Conservation (phyloP, 148 eudicot species). For the Dianthus caryophyllus region DNA sequence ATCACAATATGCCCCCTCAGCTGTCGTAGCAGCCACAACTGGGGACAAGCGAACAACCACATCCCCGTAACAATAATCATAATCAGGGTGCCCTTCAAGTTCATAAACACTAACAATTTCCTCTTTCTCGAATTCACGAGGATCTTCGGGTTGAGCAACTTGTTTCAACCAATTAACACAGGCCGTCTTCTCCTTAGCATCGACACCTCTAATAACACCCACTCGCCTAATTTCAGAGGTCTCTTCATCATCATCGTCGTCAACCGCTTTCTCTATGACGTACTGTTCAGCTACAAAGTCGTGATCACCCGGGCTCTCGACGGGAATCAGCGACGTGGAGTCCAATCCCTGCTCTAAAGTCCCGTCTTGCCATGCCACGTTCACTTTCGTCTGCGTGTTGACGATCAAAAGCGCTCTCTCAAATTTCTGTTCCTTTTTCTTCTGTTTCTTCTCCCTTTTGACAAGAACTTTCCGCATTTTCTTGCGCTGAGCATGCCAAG, state of each 20-base stretch:
- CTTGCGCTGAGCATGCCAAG: constrained; percentile 77
- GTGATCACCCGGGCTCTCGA: constrained; percentile 95
- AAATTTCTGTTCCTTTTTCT: constrained; percentile 75
- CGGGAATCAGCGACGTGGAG: constrained; percentile 68
- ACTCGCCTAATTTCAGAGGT: constrained; percentile 61
- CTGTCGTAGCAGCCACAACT: constrained; percentile 40
- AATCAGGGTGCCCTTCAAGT: constrained; percentile 94
- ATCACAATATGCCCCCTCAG: constrained; percentile 26
- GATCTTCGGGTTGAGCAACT: constrained; percentile 79
- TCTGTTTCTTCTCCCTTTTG: constrained; percentile 68
- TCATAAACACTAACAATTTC: constrained; percentile 97
- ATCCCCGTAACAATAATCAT: constrained; percentile 96
- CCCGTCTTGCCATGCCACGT: constrained; percentile 99
- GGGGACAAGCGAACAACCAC: constrained; percentile 89
- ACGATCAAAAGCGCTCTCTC: constrained; percentile 77
- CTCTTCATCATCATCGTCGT: constrained; percentile 57
- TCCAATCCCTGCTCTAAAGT: constrained; percentile 41
- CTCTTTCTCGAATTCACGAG: constrained; percentile 76
- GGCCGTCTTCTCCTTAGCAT: constrained; percentile 92
- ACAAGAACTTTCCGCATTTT: constrained; percentile 76
- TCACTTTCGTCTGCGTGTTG: constrained; percentile 62
- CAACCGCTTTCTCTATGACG: constrained; percentile 83
- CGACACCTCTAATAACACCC: constrained; percentile 88
- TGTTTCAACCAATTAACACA: constrained; percentile 89
- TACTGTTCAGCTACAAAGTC: constrained; percentile 95